A percentile compares a stretch with the other conserved stretches of the same genome.
These are phyloP conservation scores for Sphagnum contortum DNA, from an alignment of 225 moss, liverwort and hornwort genomes.

Conservation along the genomic window DNA sequence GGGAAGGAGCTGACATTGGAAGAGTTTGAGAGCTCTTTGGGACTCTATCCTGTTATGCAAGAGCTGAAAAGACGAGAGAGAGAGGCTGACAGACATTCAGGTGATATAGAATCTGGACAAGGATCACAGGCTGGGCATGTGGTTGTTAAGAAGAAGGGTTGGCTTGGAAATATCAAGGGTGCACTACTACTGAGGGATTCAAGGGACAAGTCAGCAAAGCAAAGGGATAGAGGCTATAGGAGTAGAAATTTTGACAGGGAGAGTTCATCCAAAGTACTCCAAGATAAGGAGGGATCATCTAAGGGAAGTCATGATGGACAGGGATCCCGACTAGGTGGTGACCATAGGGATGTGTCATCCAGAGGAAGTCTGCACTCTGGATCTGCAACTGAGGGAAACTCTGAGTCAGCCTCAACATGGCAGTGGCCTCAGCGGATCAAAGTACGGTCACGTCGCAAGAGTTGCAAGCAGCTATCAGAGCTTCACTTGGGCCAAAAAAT, in stretches of 20 bases:
- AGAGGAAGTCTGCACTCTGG: slow-evolving; percentile 9
- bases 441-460: slow-evolving; percentile 64
- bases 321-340: slow-evolving; percentile 29
- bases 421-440: slow-evolving; percentile 76
- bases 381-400: slow-evolving; percentile 13
- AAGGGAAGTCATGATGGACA: slow-evolving; percentile 29
- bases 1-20: slow-evolving; percentile 78
- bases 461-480: slow-evolving; percentile 59
- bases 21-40: slow-evolving; percentile 69
- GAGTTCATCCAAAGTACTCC: slow-evolving; percentile 31
- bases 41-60: slow-evolving; percentile 61
- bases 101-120: slow-evolving; percentile 26
- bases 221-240: slow-evolving; percentile 16
- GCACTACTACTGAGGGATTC: slow-evolving; percentile 19
- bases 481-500: slow-evolving; percentile 77
- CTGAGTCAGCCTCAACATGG: slow-evolving; percentile 13
- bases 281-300: slow-evolving; percentile 24
- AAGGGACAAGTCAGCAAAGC: slow-evolving; percentile 24
- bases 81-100: slow-evolving; percentile 34
- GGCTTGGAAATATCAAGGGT: slow-evolving; percentile 39
- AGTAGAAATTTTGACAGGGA: slow-evolving; percentile 29
- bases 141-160: slow-evolving; percentile 39
- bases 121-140: slow-evolving; percentile 11
- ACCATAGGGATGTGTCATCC: slow-evolving; percentile 29
- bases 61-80: slow-evolving; percentile 68